Evolutionary conservation across 164 flowering plant genomes (phyloP).

Genomic region (Saururus chinensis): DNA sequence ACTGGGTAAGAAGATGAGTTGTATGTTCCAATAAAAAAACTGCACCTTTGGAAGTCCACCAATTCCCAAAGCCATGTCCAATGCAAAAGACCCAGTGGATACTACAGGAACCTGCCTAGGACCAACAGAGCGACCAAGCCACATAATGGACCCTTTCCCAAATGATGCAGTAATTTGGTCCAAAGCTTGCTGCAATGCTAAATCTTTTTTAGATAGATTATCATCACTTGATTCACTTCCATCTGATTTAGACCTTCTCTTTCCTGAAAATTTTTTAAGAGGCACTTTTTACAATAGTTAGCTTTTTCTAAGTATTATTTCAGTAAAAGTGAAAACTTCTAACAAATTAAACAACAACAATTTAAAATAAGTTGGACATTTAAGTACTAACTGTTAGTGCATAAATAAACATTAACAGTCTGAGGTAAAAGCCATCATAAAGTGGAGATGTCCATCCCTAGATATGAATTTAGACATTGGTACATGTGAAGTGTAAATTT

Average conservation of each 20-base stretch:
- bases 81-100: slow-evolving; percentile 81
- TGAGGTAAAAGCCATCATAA: no score
- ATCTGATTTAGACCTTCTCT: slow-evolving; percentile 53
- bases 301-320: no score
- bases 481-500: no score
- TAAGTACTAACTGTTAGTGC: no score
- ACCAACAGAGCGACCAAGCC: slow-evolving; percentile 73
- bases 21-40: background rate
- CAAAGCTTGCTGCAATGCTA: slow-evolving; percentile 70
- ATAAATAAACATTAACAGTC: no score
- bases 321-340: no score
- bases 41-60: slow-evolving; percentile 96
- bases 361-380: no score
- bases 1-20: background rate
- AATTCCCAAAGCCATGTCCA: slow-evolving; percentile 79
- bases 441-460: no score
- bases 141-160: slow-evolving; percentile 95
- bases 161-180: slow-evolving; percentile 83
- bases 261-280: slow-evolving; percentile 27
- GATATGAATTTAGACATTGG: no score
- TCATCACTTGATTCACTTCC: slow-evolving; percentile 67
- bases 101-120: slow-evolving; percentile 59
- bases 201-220: slow-evolving; percentile 65
- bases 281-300: no score
- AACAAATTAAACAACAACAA: no score